These are phyloP conservation scores for Trichosporon asahii DNA, from an alignment of 1,284 basidiomycete genomes.

Conservation along the genomic window DNA sequence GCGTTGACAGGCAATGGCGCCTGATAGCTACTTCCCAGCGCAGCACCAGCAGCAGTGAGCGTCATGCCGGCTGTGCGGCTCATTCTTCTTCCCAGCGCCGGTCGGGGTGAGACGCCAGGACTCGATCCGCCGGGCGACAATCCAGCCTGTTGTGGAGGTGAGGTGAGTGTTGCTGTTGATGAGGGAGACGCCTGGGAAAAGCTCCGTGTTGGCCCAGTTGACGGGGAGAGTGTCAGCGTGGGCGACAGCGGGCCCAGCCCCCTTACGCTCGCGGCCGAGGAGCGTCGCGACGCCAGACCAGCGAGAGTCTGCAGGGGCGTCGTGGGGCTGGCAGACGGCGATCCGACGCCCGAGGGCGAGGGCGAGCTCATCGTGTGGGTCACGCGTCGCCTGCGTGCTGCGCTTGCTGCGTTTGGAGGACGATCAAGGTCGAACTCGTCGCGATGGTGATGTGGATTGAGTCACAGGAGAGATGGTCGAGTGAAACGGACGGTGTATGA, in stretches of 20 bases:
- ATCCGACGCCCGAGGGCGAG: constrained; percentile 14
- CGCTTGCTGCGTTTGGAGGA: neutral
- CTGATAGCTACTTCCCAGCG: neutral
- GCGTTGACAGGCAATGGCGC: neutral
- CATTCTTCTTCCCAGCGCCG: constrained; percentile 31
- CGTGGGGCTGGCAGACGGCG: constrained; percentile 9
- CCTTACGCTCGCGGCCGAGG: neutral
- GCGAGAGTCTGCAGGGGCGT: neutral
- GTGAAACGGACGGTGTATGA: neutral
- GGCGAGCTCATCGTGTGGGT: constrained; percentile 15
- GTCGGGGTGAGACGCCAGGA: constrained; percentile 27
- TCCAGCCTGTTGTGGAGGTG: neutral
- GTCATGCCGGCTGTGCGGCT: constrained; percentile 27
- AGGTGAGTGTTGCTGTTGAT: neutral
- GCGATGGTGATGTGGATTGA: neutral
- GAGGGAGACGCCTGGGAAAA: neutral
- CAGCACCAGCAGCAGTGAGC: constrained; percentile 14
- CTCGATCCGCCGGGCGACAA: constrained; percentile 11
- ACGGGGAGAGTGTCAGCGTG: neutral
- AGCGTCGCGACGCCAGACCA: neutral
- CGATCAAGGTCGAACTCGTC: neutral
- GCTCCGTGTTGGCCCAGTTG: neutral
- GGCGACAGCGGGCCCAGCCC: neutral
- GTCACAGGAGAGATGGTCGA: neutral
- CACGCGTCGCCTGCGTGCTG: neutral